Conservation (phyloP, 129 eudicot genomes). For the Lactuca saligna region DNA sequence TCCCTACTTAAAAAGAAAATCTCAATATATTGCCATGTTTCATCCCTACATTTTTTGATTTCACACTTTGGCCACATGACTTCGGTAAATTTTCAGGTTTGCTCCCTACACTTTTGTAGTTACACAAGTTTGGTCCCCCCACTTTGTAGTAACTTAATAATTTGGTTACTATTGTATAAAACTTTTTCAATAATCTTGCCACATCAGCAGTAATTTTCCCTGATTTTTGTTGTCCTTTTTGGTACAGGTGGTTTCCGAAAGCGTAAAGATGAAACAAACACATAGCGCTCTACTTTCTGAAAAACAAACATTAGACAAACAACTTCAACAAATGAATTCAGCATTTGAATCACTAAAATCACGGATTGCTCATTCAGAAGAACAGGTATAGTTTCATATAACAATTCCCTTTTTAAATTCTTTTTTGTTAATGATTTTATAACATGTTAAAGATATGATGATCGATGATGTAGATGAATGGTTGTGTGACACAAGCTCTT, state of each 20-base stretch:
- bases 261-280: constrained; percentile 91
- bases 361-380: constrained; percentile 62
- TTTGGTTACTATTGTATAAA: too few species aligned
- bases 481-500: constrained; percentile 56
- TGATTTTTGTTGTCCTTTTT: not conserved
- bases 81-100: too few species aligned
- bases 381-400: constrained; percentile 52
- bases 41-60: too few species aligned
- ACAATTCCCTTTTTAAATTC: not conserved
- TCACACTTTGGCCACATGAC: too few species aligned
- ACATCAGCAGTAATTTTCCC: not conserved
- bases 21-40: too few species aligned
- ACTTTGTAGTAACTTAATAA: too few species aligned
- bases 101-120: too few species aligned
- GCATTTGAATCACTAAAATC: constrained; percentile 59
- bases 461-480: constrained; percentile 70
- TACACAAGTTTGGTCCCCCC: too few species aligned
- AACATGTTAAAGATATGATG: not conserved
- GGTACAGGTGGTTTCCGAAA: constrained; percentile 87
- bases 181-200: too few species aligned
- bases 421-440: not conserved
- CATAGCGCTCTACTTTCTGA: constrained; percentile 62
- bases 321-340: constrained; percentile 62
- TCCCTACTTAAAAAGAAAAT: too few species aligned
- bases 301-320: constrained; percentile 60